Percentiles rank a stretch among this genome's conserved stretches.
Conservation (phyloP, 805 yeast genomes). For the Candida sanyiensis region DNA sequence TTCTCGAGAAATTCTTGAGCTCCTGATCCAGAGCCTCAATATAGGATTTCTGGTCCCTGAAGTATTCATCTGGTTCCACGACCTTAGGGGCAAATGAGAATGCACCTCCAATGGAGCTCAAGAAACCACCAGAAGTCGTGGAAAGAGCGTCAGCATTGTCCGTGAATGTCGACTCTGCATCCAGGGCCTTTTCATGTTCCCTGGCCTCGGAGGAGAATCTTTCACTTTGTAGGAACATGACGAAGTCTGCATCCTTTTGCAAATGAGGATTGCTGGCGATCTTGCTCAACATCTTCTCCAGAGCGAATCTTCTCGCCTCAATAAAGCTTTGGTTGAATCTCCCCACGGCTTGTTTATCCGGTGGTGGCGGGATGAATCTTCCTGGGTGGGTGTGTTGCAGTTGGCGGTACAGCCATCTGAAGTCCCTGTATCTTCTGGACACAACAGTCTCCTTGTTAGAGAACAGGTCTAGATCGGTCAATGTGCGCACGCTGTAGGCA, state of each 20-base stretch:
- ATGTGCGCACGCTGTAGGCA: constrained; percentile 72
- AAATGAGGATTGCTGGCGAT: constrained; percentile 53
- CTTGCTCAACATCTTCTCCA: constrained; percentile 80
- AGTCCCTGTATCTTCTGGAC: constrained; percentile 83
- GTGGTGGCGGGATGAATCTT: constrained; percentile 87
- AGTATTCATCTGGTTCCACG: constrained; percentile 74
- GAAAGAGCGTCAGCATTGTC: constrained; percentile 28
- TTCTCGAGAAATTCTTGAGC: constrained; percentile 59
- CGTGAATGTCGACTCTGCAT: constrained; percentile 34
- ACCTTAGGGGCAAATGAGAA: constrained; percentile 64
- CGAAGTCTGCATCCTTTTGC: constrained; percentile 68
- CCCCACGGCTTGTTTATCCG: constrained; percentile 90
- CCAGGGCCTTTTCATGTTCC: constrained; percentile 53
- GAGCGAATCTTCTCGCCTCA: constrained; percentile 75
- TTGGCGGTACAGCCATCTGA: constrained; percentile 91
- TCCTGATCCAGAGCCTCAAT: constrained; percentile 70
- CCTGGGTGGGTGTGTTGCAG: constrained; percentile 86
- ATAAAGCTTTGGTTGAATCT: constrained; percentile 86
- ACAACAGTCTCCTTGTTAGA: constrained; percentile 47
- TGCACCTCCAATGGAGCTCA: constrained; percentile 60
- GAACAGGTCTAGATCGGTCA: constrained; percentile 32
- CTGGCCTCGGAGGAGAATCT: constrained; percentile 66
- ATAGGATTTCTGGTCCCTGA: constrained; percentile 60
- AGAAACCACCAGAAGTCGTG: constrained; percentile 45
- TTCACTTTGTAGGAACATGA: constrained; percentile 70